phyloP scores from a whole-genome alignment of 345 rosid genomes.

The Hevea brasiliensis region DNA sequence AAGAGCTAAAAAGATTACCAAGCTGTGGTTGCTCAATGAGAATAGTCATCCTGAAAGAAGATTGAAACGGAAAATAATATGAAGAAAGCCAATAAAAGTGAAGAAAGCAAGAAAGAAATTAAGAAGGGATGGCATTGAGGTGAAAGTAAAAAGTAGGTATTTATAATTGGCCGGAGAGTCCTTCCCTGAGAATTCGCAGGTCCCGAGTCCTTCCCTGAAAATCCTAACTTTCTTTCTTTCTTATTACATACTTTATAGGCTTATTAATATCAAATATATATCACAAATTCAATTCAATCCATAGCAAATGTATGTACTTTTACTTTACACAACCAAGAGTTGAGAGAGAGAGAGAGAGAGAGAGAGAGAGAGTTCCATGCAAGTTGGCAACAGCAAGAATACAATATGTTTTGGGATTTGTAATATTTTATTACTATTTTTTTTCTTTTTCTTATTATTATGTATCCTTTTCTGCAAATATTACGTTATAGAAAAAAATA shows the following conservation, averaged over 20 bases:
- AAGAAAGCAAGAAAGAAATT: not conserved
- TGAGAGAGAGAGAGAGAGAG: not conserved
- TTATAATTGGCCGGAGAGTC: conserved; percentile 49
- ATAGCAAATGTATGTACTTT: not conserved
- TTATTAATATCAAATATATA: not conserved
- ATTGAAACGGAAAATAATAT: not conserved
- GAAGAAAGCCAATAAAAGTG: not conserved
- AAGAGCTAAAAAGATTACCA: conserved; percentile 30
- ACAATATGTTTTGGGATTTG: too few relatives aligned
- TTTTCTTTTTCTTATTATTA: not conserved
- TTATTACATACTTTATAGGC: not conserved
- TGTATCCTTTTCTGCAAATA: too few relatives aligned
- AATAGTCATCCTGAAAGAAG: conserved; percentile 45
- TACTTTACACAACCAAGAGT: not conserved
- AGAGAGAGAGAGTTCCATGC: not conserved
- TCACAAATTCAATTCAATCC: not conserved
- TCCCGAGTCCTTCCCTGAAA: conserved; percentile 46
- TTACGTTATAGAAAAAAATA: too few relatives aligned
- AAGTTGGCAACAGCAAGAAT: conserved; percentile 1
- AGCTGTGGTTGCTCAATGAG: conserved; percentile 41
- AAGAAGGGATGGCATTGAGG: not conserved
- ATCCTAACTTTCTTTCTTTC: conserved; percentile 10
- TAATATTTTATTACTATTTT: not conserved
- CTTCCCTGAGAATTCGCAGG: conserved; percentile 49
- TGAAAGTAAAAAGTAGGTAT: conserved; percentile 20